A percentile compares a stretch with the other conserved stretches of the same genome.
These are phyloP conservation scores for Metschnikowia rubicola DNA, from an alignment of 805 yeast genomes.

Conservation along the genomic window DNA sequence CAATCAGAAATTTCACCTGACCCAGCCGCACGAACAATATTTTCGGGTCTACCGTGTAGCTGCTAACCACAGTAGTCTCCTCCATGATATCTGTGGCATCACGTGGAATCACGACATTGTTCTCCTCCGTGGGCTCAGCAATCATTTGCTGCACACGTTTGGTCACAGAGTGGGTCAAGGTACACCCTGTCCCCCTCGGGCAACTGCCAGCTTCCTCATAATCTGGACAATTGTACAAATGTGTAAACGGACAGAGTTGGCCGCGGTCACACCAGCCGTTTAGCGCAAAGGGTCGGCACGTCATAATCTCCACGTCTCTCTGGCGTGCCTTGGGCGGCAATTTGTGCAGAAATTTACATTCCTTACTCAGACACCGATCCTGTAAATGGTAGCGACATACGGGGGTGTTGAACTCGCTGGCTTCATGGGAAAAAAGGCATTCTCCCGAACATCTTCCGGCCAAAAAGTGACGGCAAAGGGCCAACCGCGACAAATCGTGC, in stretches of 20 bases:
- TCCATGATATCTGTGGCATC: conserved; percentile 16
- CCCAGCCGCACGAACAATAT: conserved; percentile 18
- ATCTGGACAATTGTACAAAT: conserved; percentile 68
- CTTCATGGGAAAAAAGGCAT: conserved; percentile 57
- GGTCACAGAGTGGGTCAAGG: conserved; percentile 45
- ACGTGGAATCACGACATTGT: conserved; percentile 19
- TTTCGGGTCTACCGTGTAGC: conserved; percentile 34
- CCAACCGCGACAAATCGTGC: conserved; percentile 50
- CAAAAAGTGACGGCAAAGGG: conserved; percentile 52
- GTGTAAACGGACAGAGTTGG: conserved; percentile 51
- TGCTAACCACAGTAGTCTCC: conserved; percentile 20
- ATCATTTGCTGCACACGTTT: conserved; percentile 26
- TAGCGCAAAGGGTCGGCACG: conserved; percentile 66
- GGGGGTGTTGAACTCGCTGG: conserved; percentile 56
- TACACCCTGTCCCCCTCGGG: conserved; percentile 49
- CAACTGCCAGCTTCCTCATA: conserved; percentile 60
- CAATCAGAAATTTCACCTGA: conserved; percentile 1
- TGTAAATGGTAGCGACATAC: conserved; percentile 28
- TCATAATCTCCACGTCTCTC: conserved; percentile 36
- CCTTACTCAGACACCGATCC: conserved; percentile 34
- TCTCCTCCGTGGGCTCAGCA: conserved; percentile 17
- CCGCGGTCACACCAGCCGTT: conserved; percentile 71
- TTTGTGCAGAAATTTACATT: conserved; percentile 50
- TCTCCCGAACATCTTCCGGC: conserved; percentile 45
- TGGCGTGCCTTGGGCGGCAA: conserved; percentile 48